These are phyloP conservation scores for Craterostigma plantagineum DNA, from an alignment of 257 asterid species.

Conservation along the genomic window DNA sequence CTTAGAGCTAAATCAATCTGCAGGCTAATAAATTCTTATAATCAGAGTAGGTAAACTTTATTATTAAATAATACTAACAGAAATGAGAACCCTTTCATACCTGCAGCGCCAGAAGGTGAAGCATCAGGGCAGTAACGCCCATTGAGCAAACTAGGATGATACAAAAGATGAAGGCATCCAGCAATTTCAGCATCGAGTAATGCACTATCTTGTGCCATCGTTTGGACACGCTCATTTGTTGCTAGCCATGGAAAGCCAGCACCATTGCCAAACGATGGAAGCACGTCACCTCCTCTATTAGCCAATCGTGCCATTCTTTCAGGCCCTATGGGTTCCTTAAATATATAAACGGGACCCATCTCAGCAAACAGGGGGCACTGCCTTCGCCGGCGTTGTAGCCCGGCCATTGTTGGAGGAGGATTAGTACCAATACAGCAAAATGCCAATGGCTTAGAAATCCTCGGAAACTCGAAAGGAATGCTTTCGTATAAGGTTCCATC, in stretches of 20 bases:
- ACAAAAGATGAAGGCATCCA: conserved; percentile 76
- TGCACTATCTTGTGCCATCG: conserved; percentile 56
- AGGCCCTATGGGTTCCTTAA: conserved; percentile 85
- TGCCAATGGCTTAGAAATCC: conserved; percentile 96
- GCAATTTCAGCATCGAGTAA: conserved; percentile 68
- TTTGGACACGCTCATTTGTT: conserved; percentile 43
- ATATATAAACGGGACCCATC: conserved; percentile 91
- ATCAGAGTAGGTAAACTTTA: not conserved
- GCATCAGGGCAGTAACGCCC: conserved; percentile 97
- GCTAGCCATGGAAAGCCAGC: conserved; percentile 88
- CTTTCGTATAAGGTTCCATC: conserved; percentile 86
- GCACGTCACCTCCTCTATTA: conserved; percentile 81
- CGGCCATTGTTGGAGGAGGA: conserved; percentile 99
- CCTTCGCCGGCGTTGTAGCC: conserved; percentile 95
- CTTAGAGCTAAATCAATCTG: too few relatives aligned
- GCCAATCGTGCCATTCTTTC: conserved; percentile 75
- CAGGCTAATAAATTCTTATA: too few relatives aligned
- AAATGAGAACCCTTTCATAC: conserved; percentile 20
- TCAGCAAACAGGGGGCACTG: conserved; percentile 98
- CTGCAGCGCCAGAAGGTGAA: conserved; percentile 92
- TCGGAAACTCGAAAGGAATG: conserved; percentile 88
- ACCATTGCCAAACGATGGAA: conserved; percentile 84
- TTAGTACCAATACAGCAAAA: conserved; percentile 97
- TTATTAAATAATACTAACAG: too few relatives aligned
- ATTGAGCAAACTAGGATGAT: conserved; percentile 82